Evolutionary conservation across 176 grass and related monocot genomes (phyloP).

Genomic region (Raddia distichophylla): DNA sequence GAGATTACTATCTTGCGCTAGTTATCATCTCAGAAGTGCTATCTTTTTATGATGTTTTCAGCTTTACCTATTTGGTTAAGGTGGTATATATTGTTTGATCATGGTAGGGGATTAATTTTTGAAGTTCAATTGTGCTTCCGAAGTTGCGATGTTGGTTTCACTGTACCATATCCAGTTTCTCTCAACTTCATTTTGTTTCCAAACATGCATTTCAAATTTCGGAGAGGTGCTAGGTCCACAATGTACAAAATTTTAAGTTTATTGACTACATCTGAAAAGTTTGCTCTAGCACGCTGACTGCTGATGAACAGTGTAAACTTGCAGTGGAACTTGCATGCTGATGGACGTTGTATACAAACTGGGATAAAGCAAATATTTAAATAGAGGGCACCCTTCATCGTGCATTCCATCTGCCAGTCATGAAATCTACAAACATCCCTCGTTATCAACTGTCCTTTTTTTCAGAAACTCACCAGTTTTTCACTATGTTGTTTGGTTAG

Average conservation of each 20-base stretch:
- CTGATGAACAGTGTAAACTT: neutral
- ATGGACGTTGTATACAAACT: neutral
- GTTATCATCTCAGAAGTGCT: slow-evolving; percentile 4
- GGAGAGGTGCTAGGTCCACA: neutral
- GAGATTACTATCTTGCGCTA: slow-evolving; percentile 33
- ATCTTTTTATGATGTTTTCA: slow-evolving; percentile 6
- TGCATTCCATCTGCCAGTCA: neutral
- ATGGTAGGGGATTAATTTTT: neutral
- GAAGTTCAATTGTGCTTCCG: neutral
- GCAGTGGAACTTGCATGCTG: neutral
- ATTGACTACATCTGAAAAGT: neutral
- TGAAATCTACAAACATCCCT: neutral
- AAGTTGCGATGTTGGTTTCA: neutral
- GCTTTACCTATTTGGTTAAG: neutral
- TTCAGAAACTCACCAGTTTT: slow-evolving; percentile 7
- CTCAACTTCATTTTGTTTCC: too few relatives aligned
- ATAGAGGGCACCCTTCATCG: neutral
- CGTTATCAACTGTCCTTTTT: neutral
- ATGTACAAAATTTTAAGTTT: neutral
- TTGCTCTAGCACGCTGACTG: neutral
- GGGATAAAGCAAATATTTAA: neutral
- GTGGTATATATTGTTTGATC: neutral
- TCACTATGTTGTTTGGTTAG: slow-evolving; percentile 2
- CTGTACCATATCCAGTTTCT: neutral
- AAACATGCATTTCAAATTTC: neutral